Percentiles rank a stretch among this genome's conserved stretches.
phyloP scores from a whole-genome alignment of 306 rosid species.

The Gastrolobium villosum region DNA sequence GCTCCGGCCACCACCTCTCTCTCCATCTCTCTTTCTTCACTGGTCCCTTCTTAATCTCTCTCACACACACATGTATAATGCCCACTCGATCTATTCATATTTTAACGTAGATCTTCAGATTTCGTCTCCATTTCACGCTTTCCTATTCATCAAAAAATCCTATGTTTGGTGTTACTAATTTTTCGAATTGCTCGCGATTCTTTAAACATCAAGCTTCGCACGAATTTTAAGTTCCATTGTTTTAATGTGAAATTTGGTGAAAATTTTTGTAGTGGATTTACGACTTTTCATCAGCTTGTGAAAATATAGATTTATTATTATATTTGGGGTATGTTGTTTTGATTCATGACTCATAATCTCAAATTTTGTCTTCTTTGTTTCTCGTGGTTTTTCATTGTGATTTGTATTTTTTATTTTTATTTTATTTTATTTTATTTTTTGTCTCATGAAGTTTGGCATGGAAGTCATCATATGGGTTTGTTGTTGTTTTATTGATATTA shows the following conservation, averaged over 20 bases:
- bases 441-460: too few species aligned
- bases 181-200: neutral
- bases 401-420: too few species aligned
- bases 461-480: too few species aligned
- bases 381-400: too few species aligned
- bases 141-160: neutral
- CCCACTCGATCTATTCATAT: slow-evolving; percentile 31
- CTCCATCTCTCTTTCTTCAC: neutral
- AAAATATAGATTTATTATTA: neutral
- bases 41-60: slow-evolving; percentile 20
- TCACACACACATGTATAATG: neutral
- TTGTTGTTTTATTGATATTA: too few species aligned
- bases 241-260: slow-evolving; percentile 12
- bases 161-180: neutral
- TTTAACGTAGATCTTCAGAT: slow-evolving; percentile 45
- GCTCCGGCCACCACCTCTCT: slow-evolving; percentile 34
- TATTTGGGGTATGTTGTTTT: neutral
- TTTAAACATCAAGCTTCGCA: neutral
- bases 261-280: neutral
- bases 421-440: too few species aligned
- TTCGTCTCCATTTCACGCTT: slow-evolving; percentile 9
- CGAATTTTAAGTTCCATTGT: neutral
- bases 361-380: too few species aligned
- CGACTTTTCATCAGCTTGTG: neutral
- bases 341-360: neutral